Evolutionary conservation across 176 grass and related monocot genomes (phyloP), one percentile per base, ranked within the genome.

Genomic region (Carex parvula): DNA sequence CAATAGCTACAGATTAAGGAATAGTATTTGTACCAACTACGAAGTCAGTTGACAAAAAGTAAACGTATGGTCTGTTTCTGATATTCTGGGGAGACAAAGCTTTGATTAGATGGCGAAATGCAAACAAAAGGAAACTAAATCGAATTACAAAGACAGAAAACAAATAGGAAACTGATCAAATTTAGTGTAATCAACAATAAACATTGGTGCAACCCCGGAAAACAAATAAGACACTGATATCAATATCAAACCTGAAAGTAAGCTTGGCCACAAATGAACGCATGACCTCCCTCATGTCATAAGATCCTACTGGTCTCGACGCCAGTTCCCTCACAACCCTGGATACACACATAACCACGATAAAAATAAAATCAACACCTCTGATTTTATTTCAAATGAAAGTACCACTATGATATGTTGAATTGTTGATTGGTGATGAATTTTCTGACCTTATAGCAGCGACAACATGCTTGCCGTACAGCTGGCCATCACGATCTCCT

Each of bases 181-280:
- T 60, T 60, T 60, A 60, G n/a, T 60, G n/a, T 6, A 60, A 11
- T 50, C 46, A 62, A 62, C 7, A 62, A 62, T 10, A 22, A 62
- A 62, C 60, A 62, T 24, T 24, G 8, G 8, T 11, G 8, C 7
- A 8, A 65, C 62, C 22, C 29, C 13, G 24, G 12, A 65, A 64
- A 65, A 65, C 63, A 65, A 32, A 33, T 26, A 29, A 65, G 22
- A 65, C 32, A 14, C 26, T 15, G 10, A 11, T 65, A 12, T 32
- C 24, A 65, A 32, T 26, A 65, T 30, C 63, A 32, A 74, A 82
- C 80, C 60, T 86, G 91, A 98, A 98, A 87, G 84, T 94, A 67
- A 98, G 91, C 89, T 91, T 92, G 18, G 89, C 30, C 3, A 98
- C 88, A 84, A 98, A 98, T 30, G 95, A 93, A 5, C 87, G 84